Base-by-base conservation (phyloP, 371 early-diverging fungal genomes). In the Apophysomyces variabilis region DNA sequence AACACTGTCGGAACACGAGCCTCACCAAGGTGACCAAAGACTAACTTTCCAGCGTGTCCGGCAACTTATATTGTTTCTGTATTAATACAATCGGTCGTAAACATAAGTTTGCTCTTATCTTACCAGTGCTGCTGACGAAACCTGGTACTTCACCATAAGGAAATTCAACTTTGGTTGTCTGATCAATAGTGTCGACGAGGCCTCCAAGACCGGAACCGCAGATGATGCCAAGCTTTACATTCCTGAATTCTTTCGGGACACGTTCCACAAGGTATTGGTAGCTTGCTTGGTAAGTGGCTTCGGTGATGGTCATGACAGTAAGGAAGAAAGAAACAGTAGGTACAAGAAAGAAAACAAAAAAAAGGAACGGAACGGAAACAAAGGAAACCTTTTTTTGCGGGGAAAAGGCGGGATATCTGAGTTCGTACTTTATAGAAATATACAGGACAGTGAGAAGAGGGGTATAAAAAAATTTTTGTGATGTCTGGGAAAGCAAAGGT, bases 191-290 rank as follows among this genome's bases (percentile, higher is more conserved):
- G 56, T 89, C 85, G 35, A 89, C 95, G 37, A 97, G 87, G 43
- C 94, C 91, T 68, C 95, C 92, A 43, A 97, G 86, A 14, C 97
- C 97, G 46, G 93, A 91, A 45, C 97, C 97, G 75, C 97, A 97
- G 71, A 97, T 88, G 60, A 97, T 90, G 66, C 90, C 96, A 61
- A 96, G 81, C 65, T 88, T 80, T 50, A 74, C 75, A 38, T 58
- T 64, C 16, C 81, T 68, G 43, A 80, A 80, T 8, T 74, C 64
- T 5, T 73, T 65, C 2, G 84, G 81, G 4, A 84, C 56, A 2
- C 59, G 67, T 5, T 69, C 50, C 5, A 61, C 60, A 16, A 80
- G 61, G 60, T 67, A 80, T 1, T 73, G 63, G 1, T 63, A 65
- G 57, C 68, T 75, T 41, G 59, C 13, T 63, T 66, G 57, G 39